A percentile compares a stretch with the other conserved stretches of the same genome.
Conservation (phyloP, 208 protist genomes). For the Zelonia costaricensis region DNA sequence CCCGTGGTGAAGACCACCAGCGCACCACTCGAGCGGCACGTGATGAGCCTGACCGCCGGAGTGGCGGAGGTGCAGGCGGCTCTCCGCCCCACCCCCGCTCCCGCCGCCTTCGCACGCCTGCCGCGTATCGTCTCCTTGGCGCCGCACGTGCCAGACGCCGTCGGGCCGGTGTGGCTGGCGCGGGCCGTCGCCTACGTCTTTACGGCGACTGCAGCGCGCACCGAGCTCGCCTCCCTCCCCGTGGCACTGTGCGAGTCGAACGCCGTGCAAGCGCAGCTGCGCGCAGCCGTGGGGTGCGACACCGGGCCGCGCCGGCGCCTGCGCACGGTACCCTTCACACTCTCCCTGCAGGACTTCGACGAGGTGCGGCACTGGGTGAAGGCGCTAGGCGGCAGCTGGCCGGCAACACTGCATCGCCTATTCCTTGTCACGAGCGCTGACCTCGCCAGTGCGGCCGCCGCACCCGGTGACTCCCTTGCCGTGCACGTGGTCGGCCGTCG, state of each 20-base stretch:
- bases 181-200: constrained; percentile 13
- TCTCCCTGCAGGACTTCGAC: constrained; percentile 6
- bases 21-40: background rate
- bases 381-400: background rate
- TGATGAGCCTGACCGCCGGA: too few relatives aligned
- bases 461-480: too few relatives aligned
- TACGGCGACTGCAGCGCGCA: constrained; percentile 9
- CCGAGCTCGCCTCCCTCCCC: constrained; percentile 8
- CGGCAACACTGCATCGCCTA: background rate
- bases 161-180: constrained; percentile 9
- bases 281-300: background rate
- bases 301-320: background rate
- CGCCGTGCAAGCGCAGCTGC: background rate
- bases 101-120: too few relatives aligned
- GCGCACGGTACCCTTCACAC: constrained; percentile 1
- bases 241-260: constrained; percentile 18
- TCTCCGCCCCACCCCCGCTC: too few relatives aligned
- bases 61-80: too few relatives aligned
- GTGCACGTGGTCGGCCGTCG: too few relatives aligned
- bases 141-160: background rate
- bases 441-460: too few relatives aligned
- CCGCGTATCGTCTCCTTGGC: background rate
- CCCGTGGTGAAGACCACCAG: background rate
- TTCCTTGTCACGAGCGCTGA: too few relatives aligned
- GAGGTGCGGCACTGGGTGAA: background rate